Evolutionary conservation across 2,329 filamentous ascomycete species (phyloP).

Genomic region (Monosporascus ibericus): DNA sequence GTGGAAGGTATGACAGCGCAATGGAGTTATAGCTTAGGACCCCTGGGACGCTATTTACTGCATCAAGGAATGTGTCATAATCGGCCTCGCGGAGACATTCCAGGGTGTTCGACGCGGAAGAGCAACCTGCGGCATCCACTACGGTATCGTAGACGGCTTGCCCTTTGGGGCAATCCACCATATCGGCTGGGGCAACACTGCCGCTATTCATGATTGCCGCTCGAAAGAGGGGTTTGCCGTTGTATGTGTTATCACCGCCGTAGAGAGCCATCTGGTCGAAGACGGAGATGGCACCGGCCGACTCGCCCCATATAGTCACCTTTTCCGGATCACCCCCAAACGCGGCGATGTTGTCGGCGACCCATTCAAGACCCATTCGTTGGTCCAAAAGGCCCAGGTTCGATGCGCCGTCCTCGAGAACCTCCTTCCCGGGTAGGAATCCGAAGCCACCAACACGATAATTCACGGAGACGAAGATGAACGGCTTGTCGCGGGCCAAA

Average conservation of each 20-base stretch:
- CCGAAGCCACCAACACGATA: conserved; percentile 72
- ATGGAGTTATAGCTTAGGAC: conserved; percentile 63
- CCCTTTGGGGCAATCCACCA: conserved; percentile 59
- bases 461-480: conserved; percentile 72
- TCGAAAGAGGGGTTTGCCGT: conserved; percentile 68
- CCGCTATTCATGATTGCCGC: conserved; percentile 75
- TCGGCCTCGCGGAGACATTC: conserved; percentile 58
- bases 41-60: conserved; percentile 64
- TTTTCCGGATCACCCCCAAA: conserved; percentile 77
- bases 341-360: conserved; percentile 66
- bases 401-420: conserved; percentile 58
- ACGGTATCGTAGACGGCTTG: conserved; percentile 61
- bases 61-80: conserved; percentile 56
- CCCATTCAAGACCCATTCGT: conserved; percentile 66
- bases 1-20: conserved; percentile 66
- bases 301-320: conserved; percentile 76
- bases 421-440: conserved; percentile 63
- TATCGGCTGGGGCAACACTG: conserved; percentile 53
- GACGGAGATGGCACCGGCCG: conserved; percentile 65
- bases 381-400: conserved; percentile 72
- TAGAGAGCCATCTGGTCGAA: conserved; percentile 72
- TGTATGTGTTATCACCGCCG: conserved; percentile 66
- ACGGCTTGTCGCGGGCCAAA: conserved; percentile 48
- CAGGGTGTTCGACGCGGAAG: conserved; percentile 48
- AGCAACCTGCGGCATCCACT: conserved; percentile 56